These are phyloP conservation scores for Beta lomatogona DNA, from an alignment of 179 eudicot species.

Conservation along the genomic window DNA sequence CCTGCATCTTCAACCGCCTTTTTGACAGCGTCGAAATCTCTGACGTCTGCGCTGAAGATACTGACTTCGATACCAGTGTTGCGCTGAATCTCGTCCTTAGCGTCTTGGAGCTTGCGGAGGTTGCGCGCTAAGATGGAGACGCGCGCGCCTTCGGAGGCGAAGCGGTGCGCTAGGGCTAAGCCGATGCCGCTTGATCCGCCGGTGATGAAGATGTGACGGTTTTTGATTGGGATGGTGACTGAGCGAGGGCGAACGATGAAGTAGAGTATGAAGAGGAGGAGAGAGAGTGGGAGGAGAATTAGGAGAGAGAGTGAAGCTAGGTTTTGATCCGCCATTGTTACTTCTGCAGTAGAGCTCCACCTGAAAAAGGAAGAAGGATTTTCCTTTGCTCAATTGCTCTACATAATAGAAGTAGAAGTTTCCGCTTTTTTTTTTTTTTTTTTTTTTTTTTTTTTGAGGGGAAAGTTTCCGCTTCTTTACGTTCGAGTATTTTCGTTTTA, in stretches of 20 bases:
- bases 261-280: constrained; percentile 68
- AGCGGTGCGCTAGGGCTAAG: constrained; percentile 67
- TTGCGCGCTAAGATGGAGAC: constrained; percentile 80
- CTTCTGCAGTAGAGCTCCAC: no score
- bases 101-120: constrained; percentile 49
- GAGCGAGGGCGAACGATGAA: constrained; percentile 68
- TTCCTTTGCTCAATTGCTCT: no score
- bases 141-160: constrained; percentile 64
- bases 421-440: no score
- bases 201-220: constrained; percentile 88
- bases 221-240: constrained; percentile 60
- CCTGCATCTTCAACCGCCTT: constrained; percentile 59
- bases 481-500: no score
- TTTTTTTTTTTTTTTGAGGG: no score
- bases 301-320: constrained; percentile 36
- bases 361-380: no score
- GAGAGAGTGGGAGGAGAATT: constrained; percentile 46
- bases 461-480: accelerated
- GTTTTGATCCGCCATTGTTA: constrained; percentile 23
- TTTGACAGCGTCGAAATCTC: constrained; percentile 56
- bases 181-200: constrained; percentile 99
- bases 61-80: constrained; percentile 66
- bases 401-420: no score
- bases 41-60: constrained; percentile 60
- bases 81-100: constrained; percentile 47